Conservation (phyloP, 306 rosid genomes). For the Trifolium pratense region DNA sequence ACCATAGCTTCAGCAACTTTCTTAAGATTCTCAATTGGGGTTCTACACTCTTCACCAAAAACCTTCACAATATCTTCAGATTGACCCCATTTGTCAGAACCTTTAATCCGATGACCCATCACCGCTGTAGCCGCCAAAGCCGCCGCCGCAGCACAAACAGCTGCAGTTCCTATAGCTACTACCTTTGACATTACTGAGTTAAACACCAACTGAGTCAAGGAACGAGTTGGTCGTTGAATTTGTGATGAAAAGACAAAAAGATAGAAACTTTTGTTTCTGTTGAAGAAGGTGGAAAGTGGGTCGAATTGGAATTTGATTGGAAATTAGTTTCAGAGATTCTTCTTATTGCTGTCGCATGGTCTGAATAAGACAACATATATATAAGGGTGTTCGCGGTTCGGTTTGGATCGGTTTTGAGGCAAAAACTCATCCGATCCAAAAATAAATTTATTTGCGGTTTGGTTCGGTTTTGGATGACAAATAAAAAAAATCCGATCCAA, state of each 20-base stretch:
- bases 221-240: neutral
- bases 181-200: slow-evolving; percentile 66
- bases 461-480: too few species aligned
- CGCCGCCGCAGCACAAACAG: slow-evolving; percentile 68
- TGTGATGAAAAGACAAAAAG: neutral
- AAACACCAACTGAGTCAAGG: neutral
- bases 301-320: slow-evolving; percentile 1
- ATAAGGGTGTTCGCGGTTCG: too few species aligned
- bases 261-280: slow-evolving; percentile 1
- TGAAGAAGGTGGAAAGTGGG: slow-evolving; percentile 33
- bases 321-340: slow-evolving; percentile 27
- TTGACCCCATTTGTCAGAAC: slow-evolving; percentile 64
- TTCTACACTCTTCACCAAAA: slow-evolving; percentile 68
- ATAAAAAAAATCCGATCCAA: too few species aligned
- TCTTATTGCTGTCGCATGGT: slow-evolving; percentile 31
- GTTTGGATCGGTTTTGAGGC: too few species aligned
- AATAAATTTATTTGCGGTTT: too few species aligned
- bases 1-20: slow-evolving; percentile 89
- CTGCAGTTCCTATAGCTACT: slow-evolving; percentile 59
- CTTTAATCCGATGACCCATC: slow-evolving; percentile 50
- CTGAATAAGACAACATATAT: slow-evolving; percentile 13
- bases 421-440: too few species aligned
- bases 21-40: slow-evolving; percentile 70
- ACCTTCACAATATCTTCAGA: slow-evolving; percentile 63
- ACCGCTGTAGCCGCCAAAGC: slow-evolving; percentile 75